A percentile compares a stretch with the other conserved stretches of the same genome.
Conservation (phyloP, 495 filamentous ascomycete genomes). For the Xylaria intraflava region DNA sequence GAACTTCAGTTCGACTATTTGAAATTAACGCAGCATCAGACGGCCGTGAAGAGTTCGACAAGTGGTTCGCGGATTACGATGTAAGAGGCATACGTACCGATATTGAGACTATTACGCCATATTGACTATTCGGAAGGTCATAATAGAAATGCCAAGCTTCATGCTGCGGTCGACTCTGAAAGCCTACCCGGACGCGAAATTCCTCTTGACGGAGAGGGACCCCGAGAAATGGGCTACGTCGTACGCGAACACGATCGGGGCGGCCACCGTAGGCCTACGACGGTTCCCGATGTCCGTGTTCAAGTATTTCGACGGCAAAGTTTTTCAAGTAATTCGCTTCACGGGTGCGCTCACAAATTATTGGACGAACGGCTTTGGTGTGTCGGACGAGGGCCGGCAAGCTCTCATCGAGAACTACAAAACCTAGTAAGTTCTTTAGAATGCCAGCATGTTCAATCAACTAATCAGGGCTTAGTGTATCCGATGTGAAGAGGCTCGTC, state of each 20-base stretch:
- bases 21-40: conserved; percentile 9
- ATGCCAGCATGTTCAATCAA: background rate
- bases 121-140: conserved; percentile 8
- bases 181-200: conserved; percentile 30
- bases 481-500: conserved; percentile 26
- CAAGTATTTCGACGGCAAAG: conserved; percentile 16
- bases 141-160: conserved; percentile 28
- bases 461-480: conserved; percentile 12
- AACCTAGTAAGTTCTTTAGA: conserved; percentile 20
- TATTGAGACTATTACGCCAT: background rate
- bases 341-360: background rate
- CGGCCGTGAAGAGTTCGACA: conserved; percentile 24
- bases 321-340: conserved; percentile 7
- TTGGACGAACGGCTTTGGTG: conserved; percentile 15
- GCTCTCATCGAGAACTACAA: conserved; percentile 21
- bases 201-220: conserved; percentile 27
- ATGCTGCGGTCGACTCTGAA: conserved; percentile 19
- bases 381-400: conserved; percentile 13
- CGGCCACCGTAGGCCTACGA: background rate
- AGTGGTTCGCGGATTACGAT: conserved; percentile 29
- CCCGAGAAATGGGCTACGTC: conserved; percentile 30
- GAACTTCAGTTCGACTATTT: background rate
- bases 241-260: conserved; percentile 16
- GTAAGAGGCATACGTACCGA: conserved; percentile 6
- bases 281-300: conserved; percentile 19